A percentile compares a stretch with the other conserved stretches of the same genome.
phyloP scores from a whole-genome alignment of 164 flowering plant genomes.

The Warburgia ugandensis region DNA sequence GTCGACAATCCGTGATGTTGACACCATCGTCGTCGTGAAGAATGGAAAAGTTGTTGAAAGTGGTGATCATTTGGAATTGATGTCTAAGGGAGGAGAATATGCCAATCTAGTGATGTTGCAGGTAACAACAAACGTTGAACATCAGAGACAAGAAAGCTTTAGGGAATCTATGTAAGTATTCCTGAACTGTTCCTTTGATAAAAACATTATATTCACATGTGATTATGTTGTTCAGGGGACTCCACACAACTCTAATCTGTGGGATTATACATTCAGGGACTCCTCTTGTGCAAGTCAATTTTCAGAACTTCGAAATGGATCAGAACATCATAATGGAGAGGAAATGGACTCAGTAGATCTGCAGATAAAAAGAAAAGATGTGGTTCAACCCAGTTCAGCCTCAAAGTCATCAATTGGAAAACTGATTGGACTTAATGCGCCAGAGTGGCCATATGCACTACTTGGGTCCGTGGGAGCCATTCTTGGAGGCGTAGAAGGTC shows the following conservation, averaged over 20 bases:
- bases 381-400: constrained; percentile 4
- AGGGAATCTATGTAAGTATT: constrained; percentile 6
- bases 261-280: background rate
- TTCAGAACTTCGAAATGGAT: constrained; percentile 15
- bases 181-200: background rate
- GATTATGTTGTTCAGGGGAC: too few relatives aligned
- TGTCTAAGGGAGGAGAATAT: constrained; percentile 46
- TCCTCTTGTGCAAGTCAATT: constrained; percentile 15
- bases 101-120: constrained; percentile 54
- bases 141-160: constrained; percentile 10
- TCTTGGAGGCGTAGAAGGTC: constrained; percentile 60
- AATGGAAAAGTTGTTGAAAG: constrained; percentile 58
- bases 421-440: constrained; percentile 42
- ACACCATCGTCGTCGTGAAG: constrained; percentile 37
- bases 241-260: too few relatives aligned
- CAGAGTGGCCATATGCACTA: constrained; percentile 68
- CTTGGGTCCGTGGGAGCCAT: constrained; percentile 67
- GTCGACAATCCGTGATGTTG: constrained; percentile 35
- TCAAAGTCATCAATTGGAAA: constrained; percentile 42
- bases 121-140: constrained; percentile 14
- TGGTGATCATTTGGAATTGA: constrained; percentile 50
- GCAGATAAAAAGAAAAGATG: constrained; percentile 4
- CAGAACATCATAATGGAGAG: constrained; percentile 9
- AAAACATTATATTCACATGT: too few relatives aligned
- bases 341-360: constrained; percentile 13